A percentile compares a stretch with the other conserved stretches of the same genome.
phyloP scores from a whole-genome alignment of 306 rosid genomes.

The Ziziphus jujuba region DNA sequence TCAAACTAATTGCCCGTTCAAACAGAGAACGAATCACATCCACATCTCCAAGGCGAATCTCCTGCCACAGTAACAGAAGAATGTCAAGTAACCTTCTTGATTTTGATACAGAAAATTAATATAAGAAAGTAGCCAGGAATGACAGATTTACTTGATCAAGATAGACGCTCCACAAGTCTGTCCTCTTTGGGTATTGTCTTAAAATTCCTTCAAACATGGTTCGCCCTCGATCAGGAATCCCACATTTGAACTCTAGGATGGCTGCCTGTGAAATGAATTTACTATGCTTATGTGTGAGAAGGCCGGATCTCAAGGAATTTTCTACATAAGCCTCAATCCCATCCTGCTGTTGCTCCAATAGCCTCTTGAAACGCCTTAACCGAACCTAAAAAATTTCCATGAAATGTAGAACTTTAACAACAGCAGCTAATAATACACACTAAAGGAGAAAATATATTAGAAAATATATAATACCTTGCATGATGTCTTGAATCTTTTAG shows the following conservation, averaged over 20 bases:
- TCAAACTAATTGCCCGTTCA: conserved; percentile 85
- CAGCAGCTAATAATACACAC: neutral
- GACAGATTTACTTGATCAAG: conserved; percentile 76
- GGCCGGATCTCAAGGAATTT: conserved; percentile 56
- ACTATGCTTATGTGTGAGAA: conserved; percentile 71
- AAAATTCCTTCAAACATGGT: conserved; percentile 84
- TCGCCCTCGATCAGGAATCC: conserved; percentile 83
- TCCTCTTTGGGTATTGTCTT: conserved; percentile 79
- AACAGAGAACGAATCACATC: conserved; percentile 79
- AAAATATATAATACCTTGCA: conserved; percentile 65
- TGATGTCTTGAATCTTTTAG: conserved; percentile 85
- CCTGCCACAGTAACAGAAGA: conserved; percentile 43
- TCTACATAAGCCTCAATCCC: conserved; percentile 49
- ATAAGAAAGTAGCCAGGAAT: neutral
- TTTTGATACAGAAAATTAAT: conserved; percentile 5
- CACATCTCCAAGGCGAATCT: conserved; percentile 69
- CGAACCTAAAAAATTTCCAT: conserved; percentile 58
- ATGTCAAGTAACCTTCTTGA: conserved; percentile 14
- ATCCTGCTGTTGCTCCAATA: conserved; percentile 62
- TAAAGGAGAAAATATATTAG: neutral
- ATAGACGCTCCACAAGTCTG: conserved; percentile 89
- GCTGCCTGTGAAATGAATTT: conserved; percentile 87
- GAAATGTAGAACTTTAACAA: neutral
- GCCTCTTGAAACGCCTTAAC: conserved; percentile 68
- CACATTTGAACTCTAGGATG: conserved; percentile 78